Conservation (phyloP, 73 alveolate species). For the Tetrahymena malaccensis region DNA sequence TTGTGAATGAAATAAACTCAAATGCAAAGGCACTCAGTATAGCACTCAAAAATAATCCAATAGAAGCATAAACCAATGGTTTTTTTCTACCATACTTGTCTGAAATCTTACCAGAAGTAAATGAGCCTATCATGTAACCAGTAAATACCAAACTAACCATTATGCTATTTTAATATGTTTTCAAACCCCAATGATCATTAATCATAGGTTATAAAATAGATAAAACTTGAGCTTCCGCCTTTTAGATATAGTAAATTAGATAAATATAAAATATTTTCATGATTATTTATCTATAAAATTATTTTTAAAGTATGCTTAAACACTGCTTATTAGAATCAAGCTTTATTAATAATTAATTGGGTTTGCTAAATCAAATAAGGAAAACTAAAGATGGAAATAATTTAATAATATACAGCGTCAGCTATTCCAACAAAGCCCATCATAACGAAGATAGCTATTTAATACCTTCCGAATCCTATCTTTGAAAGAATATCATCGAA, state of each 20-base stretch:
- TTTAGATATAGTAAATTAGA: background rate
- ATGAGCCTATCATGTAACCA: constrained; percentile 31
- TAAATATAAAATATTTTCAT: too few species aligned
- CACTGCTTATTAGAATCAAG: background rate
- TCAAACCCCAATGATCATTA: constrained; percentile 17
- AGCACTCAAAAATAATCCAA: constrained; percentile 2
- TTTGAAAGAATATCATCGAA: constrained; percentile 1
- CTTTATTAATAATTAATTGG: too few species aligned
- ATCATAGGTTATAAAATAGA: constrained; percentile 21
- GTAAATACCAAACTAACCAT: constrained; percentile 21
- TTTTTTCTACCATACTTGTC: constrained; percentile 31
- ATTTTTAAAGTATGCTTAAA: background rate
- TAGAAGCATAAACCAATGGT: constrained; percentile 2
- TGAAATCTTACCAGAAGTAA: constrained; percentile 22
- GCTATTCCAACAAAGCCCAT: constrained; percentile 11
- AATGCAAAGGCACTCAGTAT: constrained; percentile 17
- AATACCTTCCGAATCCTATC: constrained; percentile 2
- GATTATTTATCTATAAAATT: background rate
- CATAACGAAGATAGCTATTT: constrained; percentile 5
- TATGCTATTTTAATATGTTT: constrained; percentile 2
- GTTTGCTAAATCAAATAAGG: background rate
- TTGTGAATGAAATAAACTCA: constrained; percentile 12
- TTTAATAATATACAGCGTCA: background rate
- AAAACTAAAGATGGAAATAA: background rate
- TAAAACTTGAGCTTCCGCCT: constrained; percentile 28